Percentiles rank a stretch among this genome's conserved stretches.
These are phyloP conservation scores for Tolypocladium ophioglossoides DNA, from an alignment of 2,329 filamentous ascomycete genomes.

Conservation along the genomic window DNA sequence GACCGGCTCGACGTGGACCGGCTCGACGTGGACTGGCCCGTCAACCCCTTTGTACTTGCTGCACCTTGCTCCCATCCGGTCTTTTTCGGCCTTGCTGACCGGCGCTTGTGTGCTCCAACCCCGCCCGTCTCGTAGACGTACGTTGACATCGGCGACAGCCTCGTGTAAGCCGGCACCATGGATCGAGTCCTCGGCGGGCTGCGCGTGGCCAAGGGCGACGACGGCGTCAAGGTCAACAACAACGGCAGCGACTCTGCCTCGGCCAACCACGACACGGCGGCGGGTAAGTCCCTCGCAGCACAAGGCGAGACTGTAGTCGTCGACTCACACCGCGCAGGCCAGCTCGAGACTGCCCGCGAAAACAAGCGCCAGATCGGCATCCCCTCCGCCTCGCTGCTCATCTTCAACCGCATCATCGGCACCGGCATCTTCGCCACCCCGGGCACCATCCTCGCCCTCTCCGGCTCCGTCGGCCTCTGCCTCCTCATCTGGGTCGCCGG, in stretches of 20 bases:
- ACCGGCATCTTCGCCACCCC: conserved; percentile 59
- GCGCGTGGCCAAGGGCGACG: conserved; percentile 2
- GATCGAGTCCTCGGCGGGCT: background rate
- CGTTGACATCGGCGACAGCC: background rate
- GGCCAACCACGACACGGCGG: conserved; percentile 1
- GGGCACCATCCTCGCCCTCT: conserved; percentile 42
- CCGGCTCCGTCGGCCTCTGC: conserved; percentile 50
- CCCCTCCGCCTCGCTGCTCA: conserved; percentile 44
- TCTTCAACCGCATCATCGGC: conserved; percentile 56
- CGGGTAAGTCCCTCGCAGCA: conserved; percentile 8
- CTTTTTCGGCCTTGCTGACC: background rate
- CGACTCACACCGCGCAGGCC: conserved; percentile 10
- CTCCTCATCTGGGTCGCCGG: conserved; percentile 54
- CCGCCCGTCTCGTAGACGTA: background rate
- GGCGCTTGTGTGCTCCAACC: no score
- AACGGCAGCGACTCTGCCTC: conserved; percentile 3
- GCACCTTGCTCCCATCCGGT: background rate
- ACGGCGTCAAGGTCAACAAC: conserved; percentile 2
- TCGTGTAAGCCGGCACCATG: background rate
- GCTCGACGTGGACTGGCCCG: background rate
- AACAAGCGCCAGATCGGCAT: conserved; percentile 45
- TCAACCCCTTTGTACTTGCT: no score
- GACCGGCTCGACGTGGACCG: no score
- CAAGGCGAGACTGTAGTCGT: no score
- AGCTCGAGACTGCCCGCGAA: conserved; percentile 29